These are phyloP conservation scores for Astrocystis sublimbata DNA, from an alignment of 495 filamentous ascomycete genomes.

Conservation along the genomic window DNA sequence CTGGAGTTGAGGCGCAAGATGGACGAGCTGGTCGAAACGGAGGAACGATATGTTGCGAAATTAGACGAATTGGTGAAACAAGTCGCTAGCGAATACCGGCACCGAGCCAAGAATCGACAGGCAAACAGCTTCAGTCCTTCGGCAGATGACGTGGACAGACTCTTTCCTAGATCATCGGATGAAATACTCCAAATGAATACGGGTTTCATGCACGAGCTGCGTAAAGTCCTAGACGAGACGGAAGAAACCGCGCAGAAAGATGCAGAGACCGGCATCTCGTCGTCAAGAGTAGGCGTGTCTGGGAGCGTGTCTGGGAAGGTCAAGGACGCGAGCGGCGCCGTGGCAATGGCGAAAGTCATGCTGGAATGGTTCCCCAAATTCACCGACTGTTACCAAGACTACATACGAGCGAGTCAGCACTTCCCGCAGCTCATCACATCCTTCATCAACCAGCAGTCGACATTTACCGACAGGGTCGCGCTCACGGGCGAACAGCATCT, in stretches of 20 bases:
- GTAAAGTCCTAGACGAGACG: constrained; percentile 74
- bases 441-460: constrained; percentile 75
- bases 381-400: constrained; percentile 82
- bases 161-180: constrained; percentile 80
- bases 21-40: constrained; percentile 89
- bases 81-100: constrained; percentile 70
- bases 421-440: constrained; percentile 78
- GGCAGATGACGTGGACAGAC: constrained; percentile 65
- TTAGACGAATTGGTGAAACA: constrained; percentile 76
- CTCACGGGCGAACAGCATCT: constrained; percentile 88
- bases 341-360: constrained; percentile 73
- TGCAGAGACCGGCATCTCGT: constrained; percentile 48
- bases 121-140: constrained; percentile 69
- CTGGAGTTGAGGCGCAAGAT: constrained; percentile 82
- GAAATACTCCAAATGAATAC: constrained; percentile 77
- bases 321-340: constrained; percentile 71
- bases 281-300: constrained; percentile 49
- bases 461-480: constrained; percentile 74
- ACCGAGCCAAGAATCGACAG: constrained; percentile 59
- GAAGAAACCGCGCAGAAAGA: constrained; percentile 76
- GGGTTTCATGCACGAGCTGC: constrained; percentile 72
- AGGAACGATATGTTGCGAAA: constrained; percentile 89
- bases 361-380: constrained; percentile 91
- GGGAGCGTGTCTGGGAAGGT: constrained; percentile 45
- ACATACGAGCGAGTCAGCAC: constrained; percentile 80